Evolutionary conservation across 176 grass and related monocot species (phyloP).

Genomic region (Ananas comosus): DNA sequence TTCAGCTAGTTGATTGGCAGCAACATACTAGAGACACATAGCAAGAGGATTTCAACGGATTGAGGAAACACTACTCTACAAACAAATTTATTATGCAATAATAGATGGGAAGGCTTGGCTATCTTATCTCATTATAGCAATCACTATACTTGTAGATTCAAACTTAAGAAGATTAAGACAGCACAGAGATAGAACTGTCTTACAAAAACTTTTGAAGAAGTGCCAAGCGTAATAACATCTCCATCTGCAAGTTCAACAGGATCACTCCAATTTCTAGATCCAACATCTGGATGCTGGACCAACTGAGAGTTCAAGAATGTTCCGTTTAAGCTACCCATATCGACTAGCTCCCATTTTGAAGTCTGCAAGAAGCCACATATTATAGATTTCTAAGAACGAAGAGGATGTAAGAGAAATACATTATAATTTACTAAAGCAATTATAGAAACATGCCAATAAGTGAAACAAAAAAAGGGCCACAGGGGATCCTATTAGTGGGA

Average conservation of each 20-base stretch:
- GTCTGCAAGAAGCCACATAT: constrained; percentile 36
- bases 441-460: no score
- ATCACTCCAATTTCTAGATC: constrained; percentile 49
- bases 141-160: no score
- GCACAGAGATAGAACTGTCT: constrained; percentile 6
- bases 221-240: constrained; percentile 71
- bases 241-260: constrained; percentile 65
- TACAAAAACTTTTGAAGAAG: constrained; percentile 63
- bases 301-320: constrained; percentile 59
- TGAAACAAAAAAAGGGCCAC: no score
- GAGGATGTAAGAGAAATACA: constrained; percentile 1
- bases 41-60: no score
- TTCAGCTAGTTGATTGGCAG: no score
- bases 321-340: constrained; percentile 90
- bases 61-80: no score
- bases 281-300: constrained; percentile 47
- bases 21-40: no score
- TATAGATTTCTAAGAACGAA: not conserved
- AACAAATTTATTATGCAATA: no score
- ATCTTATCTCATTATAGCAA: no score
- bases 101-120: no score
- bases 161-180: no score
- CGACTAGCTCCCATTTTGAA: constrained; percentile 71
- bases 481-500: no score
- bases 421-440: not conserved